Evolutionary conservation across 2,329 filamentous ascomycete species (phyloP), one percentile per base, ranked within the genome.

Genomic region (Rosellinia necatrix): DNA sequence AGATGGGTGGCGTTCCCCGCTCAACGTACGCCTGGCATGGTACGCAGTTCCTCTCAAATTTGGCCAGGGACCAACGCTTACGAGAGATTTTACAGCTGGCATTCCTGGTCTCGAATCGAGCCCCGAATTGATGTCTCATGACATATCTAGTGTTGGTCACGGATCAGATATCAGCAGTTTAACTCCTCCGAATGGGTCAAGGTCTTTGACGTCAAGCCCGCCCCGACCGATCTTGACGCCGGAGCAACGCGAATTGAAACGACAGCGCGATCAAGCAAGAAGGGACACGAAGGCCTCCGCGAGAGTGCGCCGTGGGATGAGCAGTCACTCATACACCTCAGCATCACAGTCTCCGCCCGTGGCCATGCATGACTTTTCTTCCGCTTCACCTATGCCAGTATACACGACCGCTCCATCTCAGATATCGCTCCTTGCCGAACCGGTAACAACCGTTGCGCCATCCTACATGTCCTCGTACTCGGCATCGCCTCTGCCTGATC

Each of bases 201-300:
- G 79, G 70, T 84, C 82, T 19, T 71, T 79, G 43, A 84, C 83
- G 34, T 79, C 79, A 19, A 87, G 84, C 71, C 83, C 84, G 22
- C 81, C 83, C 5, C 77, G 79, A 59, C 72, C 73, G 41, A 74
- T 73, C 32, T 75, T 86, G 66, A 83, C 82, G 5, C 74, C 81
- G 6, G 83, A 86, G 67, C 83, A 86, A 68, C 79, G 84, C 60
- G 83, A 85, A 65, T 68, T 86, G 37, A 86, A 84, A 72, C 78
- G 83, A 56, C 83, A 87, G 64, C 77, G 79, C 58, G 83, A 86
- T 62, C 81, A 81, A 63, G 80, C 76, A 40, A 79, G 85, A 54
- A 76, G 84, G 62, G 81, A 84, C 62, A 80, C 80, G 6, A 87
- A 86, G 67, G 69, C 81, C 13, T 75, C 77, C 3, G 69, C 72